Evolutionary conservation across 2,329 filamentous ascomycete genomes (phyloP).

Genomic region (Shiraia sp.): DNA sequence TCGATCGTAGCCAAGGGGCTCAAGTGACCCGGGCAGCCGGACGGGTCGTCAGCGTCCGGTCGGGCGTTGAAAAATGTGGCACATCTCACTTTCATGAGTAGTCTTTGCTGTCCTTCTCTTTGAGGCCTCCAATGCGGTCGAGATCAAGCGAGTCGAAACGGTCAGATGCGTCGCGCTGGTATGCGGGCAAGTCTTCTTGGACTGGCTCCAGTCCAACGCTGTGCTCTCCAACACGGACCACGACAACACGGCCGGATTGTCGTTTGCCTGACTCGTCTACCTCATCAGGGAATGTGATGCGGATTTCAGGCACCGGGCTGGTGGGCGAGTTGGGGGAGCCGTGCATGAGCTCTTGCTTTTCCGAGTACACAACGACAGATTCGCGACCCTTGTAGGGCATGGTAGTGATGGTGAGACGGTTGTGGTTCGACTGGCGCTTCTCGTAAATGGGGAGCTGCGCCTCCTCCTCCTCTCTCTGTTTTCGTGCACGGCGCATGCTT

Average conservation of each 20-base stretch:
- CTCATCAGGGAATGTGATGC: slow-evolving; percentile 97
- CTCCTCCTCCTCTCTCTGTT: slow-evolving; percentile 52
- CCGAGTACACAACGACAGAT: slow-evolving; percentile 74
- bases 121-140: slow-evolving; percentile 89
- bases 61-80: slow-evolving; percentile 14
- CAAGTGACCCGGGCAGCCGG: slow-evolving; percentile 17
- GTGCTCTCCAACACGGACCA: slow-evolving; percentile 87
- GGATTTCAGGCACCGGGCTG: slow-evolving; percentile 88
- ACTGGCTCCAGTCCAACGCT: slow-evolving; percentile 89
- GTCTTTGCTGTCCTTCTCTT: slow-evolving; percentile 75
- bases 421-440: slow-evolving; percentile 56
- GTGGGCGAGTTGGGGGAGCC: slow-evolving; percentile 75
- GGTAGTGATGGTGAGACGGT: slow-evolving; percentile 60
- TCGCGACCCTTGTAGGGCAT: slow-evolving; percentile 59
- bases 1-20: slow-evolving; percentile 46
- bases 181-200: slow-evolving; percentile 79
- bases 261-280: slow-evolving; percentile 79
- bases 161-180: slow-evolving; percentile 77
- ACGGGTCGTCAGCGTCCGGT: slow-evolving; percentile 18
- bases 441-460: slow-evolving; percentile 69
- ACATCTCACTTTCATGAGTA: slow-evolving; percentile 28
- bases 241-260: slow-evolving; percentile 84
- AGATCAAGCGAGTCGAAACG: slow-evolving; percentile 94
- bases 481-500: slow-evolving; percentile 59
- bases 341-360: slow-evolving; percentile 77